phyloP scores from a whole-genome alignment of 2,329 filamentous ascomycete species.

The Penicillium sp. region DNA sequence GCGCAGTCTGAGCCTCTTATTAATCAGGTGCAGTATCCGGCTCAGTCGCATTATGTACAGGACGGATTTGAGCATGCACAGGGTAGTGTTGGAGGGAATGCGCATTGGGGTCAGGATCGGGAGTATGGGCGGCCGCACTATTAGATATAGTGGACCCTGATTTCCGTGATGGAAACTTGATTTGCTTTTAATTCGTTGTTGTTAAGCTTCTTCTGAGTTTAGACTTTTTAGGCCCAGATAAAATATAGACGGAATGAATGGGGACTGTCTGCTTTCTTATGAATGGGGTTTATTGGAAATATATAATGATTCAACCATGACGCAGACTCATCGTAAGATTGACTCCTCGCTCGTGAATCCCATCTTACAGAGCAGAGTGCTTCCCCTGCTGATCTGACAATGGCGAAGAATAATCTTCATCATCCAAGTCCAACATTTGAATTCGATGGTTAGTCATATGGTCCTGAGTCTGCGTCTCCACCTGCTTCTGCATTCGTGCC shows the following conservation, averaged over 20 bases:
- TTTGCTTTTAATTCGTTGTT: neutral
- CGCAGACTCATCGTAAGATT: neutral
- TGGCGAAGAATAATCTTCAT: conserved; percentile 19
- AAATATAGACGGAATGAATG: too few relatives aligned
- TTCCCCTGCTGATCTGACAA: conserved; percentile 18
- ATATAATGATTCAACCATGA: neutral
- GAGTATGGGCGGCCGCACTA: neutral
- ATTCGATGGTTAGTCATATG: conserved; percentile 23
- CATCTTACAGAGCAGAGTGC: conserved; percentile 15
- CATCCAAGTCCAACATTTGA: conserved; percentile 21
- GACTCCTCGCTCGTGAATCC: neutral
- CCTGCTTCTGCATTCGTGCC: conserved; percentile 27
- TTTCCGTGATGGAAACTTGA: neutral
- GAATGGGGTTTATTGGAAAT: neutral
- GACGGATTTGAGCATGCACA: neutral
- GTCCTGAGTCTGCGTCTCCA: conserved; percentile 32
- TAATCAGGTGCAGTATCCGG: neutral
- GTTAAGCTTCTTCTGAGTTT: neutral
- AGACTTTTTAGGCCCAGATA: neutral
- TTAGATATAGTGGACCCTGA: neutral
- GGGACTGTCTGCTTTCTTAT: too few relatives aligned
- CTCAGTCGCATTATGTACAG: neutral
- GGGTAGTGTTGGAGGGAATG: neutral
- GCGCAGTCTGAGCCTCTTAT: neutral
- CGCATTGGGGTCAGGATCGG: neutral